Percentiles rank a stretch among this genome's conserved stretches.
Evolutionary conservation across 805 yeast genomes (phyloP).

Genomic region (Kluyveromyces wickerhamii): DNA sequence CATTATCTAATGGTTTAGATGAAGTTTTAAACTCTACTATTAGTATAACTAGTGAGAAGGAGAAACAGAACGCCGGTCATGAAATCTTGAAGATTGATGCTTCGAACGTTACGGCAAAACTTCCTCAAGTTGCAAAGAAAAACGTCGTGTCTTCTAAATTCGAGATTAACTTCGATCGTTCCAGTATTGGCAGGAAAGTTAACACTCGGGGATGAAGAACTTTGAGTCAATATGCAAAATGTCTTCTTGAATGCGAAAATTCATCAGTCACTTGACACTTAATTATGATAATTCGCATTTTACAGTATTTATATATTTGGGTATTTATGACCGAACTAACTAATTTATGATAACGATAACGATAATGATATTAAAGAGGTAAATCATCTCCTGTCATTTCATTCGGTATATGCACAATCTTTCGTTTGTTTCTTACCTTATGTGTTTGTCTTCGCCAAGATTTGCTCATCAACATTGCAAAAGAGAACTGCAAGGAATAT

Average conservation of each 20-base stretch:
- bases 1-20: conserved; percentile 11
- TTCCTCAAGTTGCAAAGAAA: conserved; percentile 1
- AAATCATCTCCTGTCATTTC: too few relatives aligned
- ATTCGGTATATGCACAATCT: too few relatives aligned
- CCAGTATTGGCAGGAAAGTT: conserved; percentile 34
- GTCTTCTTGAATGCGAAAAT: too few relatives aligned
- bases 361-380: too few relatives aligned
- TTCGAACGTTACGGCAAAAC: neutral
- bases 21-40: conserved; percentile 12
- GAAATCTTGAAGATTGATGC: conserved; percentile 15
- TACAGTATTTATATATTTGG: too few relatives aligned
- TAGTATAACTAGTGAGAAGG: conserved; percentile 22
- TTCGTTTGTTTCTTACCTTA: too few relatives aligned
- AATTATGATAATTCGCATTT: too few relatives aligned
- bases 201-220: conserved; percentile 9
- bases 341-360: too few relatives aligned
- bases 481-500: conserved; percentile 26
- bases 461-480: conserved; percentile 26
- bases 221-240: too few relatives aligned
- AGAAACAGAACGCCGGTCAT: conserved; percentile 23
- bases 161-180: conserved; percentile 35
- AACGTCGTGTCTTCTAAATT: conserved; percentile 26
- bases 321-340: too few relatives aligned
- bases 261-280: too few relatives aligned
- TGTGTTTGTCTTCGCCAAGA: conserved; percentile 11